Percentiles rank a stretch among this genome's conserved stretches.
Conservation (phyloP, 306 rosid genomes). For the Ormosia emarginata region DNA sequence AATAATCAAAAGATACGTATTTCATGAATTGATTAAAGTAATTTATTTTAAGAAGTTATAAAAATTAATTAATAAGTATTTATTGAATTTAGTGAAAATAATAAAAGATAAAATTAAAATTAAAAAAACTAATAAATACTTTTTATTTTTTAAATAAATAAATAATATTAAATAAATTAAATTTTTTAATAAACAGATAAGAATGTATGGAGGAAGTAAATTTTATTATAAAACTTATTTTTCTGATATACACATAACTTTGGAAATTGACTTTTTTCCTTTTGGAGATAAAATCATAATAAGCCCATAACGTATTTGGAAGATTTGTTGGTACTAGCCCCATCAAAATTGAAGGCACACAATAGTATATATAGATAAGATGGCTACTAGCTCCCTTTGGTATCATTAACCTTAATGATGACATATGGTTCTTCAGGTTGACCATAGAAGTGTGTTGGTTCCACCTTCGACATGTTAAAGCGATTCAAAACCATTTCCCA, state of each 20-base stretch:
- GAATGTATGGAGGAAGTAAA: not conserved
- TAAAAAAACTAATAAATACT: too few species aligned
- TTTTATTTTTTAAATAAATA: too few species aligned
- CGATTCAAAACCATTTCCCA: slow-evolving; percentile 18
- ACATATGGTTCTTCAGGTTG: not conserved
- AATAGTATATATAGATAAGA: too few species aligned
- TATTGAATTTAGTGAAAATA: too few species aligned
- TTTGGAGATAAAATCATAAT: not conserved
- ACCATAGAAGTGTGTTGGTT: slow-evolving; percentile 2
- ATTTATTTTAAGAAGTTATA: too few species aligned
- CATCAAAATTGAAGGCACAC: not conserved
- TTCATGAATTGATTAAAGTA: too few species aligned
- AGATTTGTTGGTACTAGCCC: slow-evolving; percentile 14
- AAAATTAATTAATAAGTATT: too few species aligned
- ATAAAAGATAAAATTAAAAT: too few species aligned
- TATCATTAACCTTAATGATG: slow-evolving; percentile 9
- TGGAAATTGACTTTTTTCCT: not conserved
- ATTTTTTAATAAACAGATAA: too few species aligned
- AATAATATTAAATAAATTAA: too few species aligned
- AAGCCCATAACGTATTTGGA: not conserved
- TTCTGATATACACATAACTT: not conserved
- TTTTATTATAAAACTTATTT: not conserved
- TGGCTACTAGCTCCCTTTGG: slow-evolving; percentile 10
- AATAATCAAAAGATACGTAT: too few species aligned
- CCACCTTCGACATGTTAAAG: slow-evolving; percentile 30